These are phyloP conservation scores for Monosporascus sp. DNA, from an alignment of 2,329 filamentous ascomycete genomes.

Conservation along the genomic window DNA sequence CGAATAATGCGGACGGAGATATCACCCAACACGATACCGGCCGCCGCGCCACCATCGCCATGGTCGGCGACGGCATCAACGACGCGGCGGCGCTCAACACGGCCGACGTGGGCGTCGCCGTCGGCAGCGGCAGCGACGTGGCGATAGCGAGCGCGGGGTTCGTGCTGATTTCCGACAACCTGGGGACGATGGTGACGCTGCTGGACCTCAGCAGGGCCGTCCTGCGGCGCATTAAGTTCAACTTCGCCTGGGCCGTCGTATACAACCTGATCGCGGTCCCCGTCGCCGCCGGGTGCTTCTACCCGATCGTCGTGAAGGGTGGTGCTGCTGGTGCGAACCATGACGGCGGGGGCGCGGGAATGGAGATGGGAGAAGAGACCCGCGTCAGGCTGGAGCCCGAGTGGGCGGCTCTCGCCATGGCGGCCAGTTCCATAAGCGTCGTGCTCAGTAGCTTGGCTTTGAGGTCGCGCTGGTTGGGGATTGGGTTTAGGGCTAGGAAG, in stretches of 20 bases:
- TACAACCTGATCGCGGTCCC: slow-evolving; percentile 78
- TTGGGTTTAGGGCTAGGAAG: slow-evolving; percentile 27
- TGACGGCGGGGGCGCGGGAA: neutral
- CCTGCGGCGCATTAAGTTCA: slow-evolving; percentile 73
- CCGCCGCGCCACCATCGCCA: slow-evolving; percentile 58
- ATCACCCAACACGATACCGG: neutral
- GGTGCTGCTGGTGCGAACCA: slow-evolving; percentile 5
- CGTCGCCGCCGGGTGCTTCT: slow-evolving; percentile 75
- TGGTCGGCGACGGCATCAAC: slow-evolving; percentile 88
- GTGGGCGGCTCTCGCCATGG: slow-evolving; percentile 92
- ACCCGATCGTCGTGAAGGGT: slow-evolving; percentile 43
- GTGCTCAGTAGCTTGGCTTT: slow-evolving; percentile 75
- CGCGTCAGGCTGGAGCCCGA: slow-evolving; percentile 68
- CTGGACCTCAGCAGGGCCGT: slow-evolving; percentile 66
- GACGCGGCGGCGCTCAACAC: slow-evolving; percentile 76
- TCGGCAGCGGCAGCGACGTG: slow-evolving; percentile 78
- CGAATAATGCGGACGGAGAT: neutral
- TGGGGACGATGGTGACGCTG: slow-evolving; percentile 66
- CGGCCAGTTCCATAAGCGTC: slow-evolving; percentile 83
- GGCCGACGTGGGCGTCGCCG: slow-evolving; percentile 78
- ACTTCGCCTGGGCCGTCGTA: slow-evolving; percentile 79
- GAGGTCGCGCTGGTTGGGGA: slow-evolving; percentile 37
- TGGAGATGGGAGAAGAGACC: neutral
- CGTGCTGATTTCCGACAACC: slow-evolving; percentile 69
- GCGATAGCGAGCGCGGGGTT: slow-evolving; percentile 78